These are phyloP conservation scores for Neofusicoccum cordaticola DNA, from an alignment of 2,329 filamentous ascomycete genomes.

Conservation along the genomic window DNA sequence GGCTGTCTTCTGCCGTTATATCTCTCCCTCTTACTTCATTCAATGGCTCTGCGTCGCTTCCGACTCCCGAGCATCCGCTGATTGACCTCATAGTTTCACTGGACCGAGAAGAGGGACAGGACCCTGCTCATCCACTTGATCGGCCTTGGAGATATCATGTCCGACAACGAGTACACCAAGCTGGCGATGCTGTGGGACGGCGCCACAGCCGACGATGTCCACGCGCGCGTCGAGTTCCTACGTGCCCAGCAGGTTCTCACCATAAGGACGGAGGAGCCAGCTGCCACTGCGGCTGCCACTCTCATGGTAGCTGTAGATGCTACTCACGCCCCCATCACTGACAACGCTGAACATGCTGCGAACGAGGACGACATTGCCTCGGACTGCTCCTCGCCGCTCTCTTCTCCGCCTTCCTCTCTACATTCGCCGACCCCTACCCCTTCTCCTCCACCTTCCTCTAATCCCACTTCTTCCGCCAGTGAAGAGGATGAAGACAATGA, in stretches of 20 bases:
- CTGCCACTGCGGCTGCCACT: neutral
- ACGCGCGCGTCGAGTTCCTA: neutral
- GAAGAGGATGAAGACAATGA: neutral
- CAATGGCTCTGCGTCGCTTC: neutral
- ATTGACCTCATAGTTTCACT: neutral
- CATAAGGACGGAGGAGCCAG: neutral
- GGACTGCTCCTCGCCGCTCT: neutral
- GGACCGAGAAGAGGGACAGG: neutral
- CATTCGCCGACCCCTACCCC: neutral
- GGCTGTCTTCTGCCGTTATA: neutral
- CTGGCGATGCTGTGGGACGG: constrained; percentile 1
- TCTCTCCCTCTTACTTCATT: neutral
- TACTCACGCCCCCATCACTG: neutral
- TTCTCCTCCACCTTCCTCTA: neutral
- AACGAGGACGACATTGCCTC: neutral
- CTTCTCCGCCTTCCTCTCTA: neutral
- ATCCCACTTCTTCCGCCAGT: neutral
- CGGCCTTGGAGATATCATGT: neutral
- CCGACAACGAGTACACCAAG: neutral
- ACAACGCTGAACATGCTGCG: neutral
- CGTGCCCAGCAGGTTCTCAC: neutral
- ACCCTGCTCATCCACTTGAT: constrained; percentile 1
- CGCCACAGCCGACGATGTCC: neutral
- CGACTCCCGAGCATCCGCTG: neutral
- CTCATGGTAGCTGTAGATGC: neutral